Evolutionary conservation across 148 eudicot species (phyloP).

Genomic region (Talinum fruticosum): DNA sequence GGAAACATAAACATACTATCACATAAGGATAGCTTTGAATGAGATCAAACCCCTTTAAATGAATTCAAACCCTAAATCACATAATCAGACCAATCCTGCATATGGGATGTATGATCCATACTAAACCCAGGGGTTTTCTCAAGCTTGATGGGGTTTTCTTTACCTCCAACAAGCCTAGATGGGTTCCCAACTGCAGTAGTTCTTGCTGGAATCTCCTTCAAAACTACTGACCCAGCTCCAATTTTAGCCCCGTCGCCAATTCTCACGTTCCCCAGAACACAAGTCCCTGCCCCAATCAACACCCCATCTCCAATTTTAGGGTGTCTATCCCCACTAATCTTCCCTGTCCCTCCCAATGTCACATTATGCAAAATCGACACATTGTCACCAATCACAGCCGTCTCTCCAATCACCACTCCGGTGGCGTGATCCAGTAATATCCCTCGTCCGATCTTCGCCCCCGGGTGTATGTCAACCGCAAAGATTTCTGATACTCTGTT

Average conservation of each 20-base stretch:
- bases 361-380: conserved; percentile 77
- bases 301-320: conserved; percentile 82
- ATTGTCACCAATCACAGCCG: conserved; percentile 74
- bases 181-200: conserved; percentile 84
- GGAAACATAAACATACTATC: no score
- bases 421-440: conserved; percentile 81
- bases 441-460: conserved; percentile 71
- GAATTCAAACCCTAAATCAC: conserved; percentile 42
- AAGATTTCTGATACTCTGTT: conserved; percentile 65
- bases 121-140: conserved; percentile 59
- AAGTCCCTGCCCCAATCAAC: conserved; percentile 72
- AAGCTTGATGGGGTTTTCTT: conserved; percentile 45
- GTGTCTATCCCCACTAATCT: conserved; percentile 58
- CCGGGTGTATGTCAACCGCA: conserved; percentile 84
- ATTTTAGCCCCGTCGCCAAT: conserved; percentile 77
- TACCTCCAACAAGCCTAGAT: conserved; percentile 71
- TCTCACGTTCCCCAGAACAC: conserved; percentile 68
- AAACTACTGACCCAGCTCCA: conserved; percentile 75
- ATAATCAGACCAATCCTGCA: conserved; percentile 62
- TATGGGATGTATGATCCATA: conserved; percentile 74
- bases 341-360: conserved; percentile 76
- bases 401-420: conserved; percentile 78
- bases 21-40: no score
- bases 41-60: no score
- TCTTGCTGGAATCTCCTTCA: conserved; percentile 55